Evolutionary conservation across 768 basidiomycete genomes (phyloP), one percentile per base, ranked within the genome.

Genomic region (Mycena galericulata): DNA sequence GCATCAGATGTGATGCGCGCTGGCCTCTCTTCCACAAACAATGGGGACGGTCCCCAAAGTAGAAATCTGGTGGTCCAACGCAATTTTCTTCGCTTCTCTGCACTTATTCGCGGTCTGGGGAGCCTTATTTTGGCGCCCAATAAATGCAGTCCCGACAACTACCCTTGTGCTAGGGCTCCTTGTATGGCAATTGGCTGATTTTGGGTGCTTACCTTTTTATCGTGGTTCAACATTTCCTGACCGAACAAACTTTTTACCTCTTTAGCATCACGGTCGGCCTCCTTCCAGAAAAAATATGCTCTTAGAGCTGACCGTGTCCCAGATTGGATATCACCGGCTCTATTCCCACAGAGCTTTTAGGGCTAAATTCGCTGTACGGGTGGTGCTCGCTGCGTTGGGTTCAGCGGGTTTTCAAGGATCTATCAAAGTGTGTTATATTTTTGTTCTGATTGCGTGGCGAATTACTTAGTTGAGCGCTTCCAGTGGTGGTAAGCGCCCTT

Each of bases 351-450:
- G 87, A 5, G 84, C 92, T 2, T 93, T 92, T 76, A 84, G 84
- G 22, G 92, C 92, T 6, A 80, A 80, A 1, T 62, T 86, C 20
- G 82, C 81, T 12, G 86, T 92, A 43, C 84, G 92, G 14, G 71
- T 89, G 7, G 77, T 86, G 24, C 79, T 94, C 34, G 90, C 92
- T 22, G 78, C 86, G 30, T 79, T 94, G 75, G 93, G 93, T 1
- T 87, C 90, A 4, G 86, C 90, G 53, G 93, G 89, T 0, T 92
- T 93, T 71, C 93, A 94, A 74, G 93, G 93, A 3, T 92, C 90
- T 46, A 92, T 93, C 74, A 92, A 92, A 84, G 90, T 90, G 45
- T 27, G 79, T 72, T 14, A 30, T 26, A 20, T 32, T 26, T 27
- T 49, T 34, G 14, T 46, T 51, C 69, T 49, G 27, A 38, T 56